phyloP scores from a whole-genome alignment of 2,329 filamentous ascomycete genomes.

The Ceratocystiopsis brevicomis region DNA sequence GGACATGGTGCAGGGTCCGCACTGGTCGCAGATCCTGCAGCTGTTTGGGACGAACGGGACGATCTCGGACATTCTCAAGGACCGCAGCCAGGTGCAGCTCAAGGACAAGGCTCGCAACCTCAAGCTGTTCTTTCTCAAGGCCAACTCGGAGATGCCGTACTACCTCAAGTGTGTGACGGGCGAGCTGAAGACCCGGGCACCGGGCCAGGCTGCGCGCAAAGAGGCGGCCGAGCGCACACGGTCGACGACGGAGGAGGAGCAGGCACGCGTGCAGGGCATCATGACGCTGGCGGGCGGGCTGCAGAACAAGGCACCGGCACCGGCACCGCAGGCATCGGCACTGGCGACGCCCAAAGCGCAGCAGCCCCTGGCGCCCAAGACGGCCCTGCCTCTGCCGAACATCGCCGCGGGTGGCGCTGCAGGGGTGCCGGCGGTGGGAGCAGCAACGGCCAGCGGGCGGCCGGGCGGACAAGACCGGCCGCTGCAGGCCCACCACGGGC shows the following conservation, averaged over 20 bases:
- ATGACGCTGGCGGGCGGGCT: constrained; percentile 34
- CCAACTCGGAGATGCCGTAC: constrained; percentile 74
- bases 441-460: too few species aligned
- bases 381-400: too few species aligned
- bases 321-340: not conserved
- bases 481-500: too few species aligned
- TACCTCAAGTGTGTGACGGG: constrained; percentile 78
- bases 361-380: too few species aligned
- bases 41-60: constrained; percentile 67
- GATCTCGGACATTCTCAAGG: constrained; percentile 66
- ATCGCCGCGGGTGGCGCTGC: too few species aligned
- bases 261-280: constrained; percentile 40
- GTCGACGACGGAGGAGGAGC: constrained; percentile 38
- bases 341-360: not conserved
- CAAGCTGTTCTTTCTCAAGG: constrained; percentile 83
- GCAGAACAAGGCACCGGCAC: constrained; percentile 18
- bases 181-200: constrained; percentile 70
- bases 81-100: constrained; percentile 76
- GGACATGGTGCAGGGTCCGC: constrained; percentile 73
- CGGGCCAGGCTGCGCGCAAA: constrained; percentile 50
- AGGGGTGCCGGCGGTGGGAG: too few species aligned
- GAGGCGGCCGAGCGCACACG: constrained; percentile 46
- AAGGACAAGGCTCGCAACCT: constrained; percentile 85
- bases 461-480: too few species aligned
- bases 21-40: constrained; percentile 81